Percentiles rank a stretch among this genome's conserved stretches.
Conservation (phyloP, 2,329 filamentous ascomycete genomes). For the Cadophora malorum region DNA sequence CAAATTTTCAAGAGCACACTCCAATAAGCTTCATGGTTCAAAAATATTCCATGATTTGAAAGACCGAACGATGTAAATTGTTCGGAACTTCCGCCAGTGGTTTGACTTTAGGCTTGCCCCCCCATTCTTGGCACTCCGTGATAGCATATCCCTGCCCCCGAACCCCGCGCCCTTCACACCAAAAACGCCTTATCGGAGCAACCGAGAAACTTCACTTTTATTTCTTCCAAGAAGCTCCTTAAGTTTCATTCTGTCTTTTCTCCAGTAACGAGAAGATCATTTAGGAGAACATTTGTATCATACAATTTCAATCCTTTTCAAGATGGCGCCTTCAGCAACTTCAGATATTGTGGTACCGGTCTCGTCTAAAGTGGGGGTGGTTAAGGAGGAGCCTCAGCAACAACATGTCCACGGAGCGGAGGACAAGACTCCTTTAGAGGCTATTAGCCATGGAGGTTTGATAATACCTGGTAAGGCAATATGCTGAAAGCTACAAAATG, state of each 20-base stretch:
- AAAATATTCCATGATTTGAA: neutral
- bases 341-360: conserved; percentile 25
- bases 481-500: neutral
- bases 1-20: neutral
- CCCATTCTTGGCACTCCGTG: conserved; percentile 11
- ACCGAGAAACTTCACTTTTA: neutral
- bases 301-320: neutral
- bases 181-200: conserved; percentile 11
- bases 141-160: conserved; percentile 1
- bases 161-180: conserved; percentile 9
- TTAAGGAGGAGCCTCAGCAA: conserved; percentile 26
- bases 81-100: neutral
- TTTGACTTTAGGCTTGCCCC: neutral
- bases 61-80: neutral
- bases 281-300: neutral
- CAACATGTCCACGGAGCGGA: conserved; percentile 40
- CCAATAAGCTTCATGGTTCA: neutral
- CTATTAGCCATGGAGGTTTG: conserved; percentile 44
- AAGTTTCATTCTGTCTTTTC: neutral
- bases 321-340: conserved; percentile 37
- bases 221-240: neutral
- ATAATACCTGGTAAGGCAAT: conserved; percentile 38
- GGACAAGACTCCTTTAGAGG: conserved; percentile 44
- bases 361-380: conserved; percentile 28
- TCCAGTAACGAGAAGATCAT: neutral